Conservation (phyloP, 2,329 filamentous ascomycete species). For the Fusarium sulawesiense region DNA sequence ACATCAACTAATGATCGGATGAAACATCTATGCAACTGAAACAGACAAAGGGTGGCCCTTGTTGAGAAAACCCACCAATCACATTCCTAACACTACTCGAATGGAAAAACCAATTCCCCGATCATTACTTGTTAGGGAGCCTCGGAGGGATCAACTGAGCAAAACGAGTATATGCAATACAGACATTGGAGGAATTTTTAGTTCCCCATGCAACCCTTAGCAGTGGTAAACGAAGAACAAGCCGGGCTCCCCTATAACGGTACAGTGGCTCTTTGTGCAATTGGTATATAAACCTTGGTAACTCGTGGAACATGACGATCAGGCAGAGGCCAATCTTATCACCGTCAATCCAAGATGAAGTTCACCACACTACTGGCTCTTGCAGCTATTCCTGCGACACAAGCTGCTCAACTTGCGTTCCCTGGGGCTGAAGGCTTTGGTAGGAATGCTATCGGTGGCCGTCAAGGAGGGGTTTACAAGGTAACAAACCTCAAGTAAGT, state of each 20-base stretch:
- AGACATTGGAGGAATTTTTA: not conserved
- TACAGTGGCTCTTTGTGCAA: not conserved
- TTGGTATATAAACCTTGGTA: not conserved
- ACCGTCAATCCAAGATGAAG: not conserved
- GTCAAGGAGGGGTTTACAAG: conserved; percentile 52
- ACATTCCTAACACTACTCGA: not conserved
- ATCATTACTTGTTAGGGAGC: not conserved
- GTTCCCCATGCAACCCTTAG: not conserved
- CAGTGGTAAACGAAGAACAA: not conserved
- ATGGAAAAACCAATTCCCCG: not conserved
- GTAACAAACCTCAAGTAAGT: conserved; percentile 52
- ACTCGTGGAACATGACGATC: not conserved
- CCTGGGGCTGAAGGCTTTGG: conserved; percentile 52
- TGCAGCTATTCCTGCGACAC: not conserved
- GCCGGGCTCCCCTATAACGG: not conserved
- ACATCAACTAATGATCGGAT: not conserved
- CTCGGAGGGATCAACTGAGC: fast-evolving
- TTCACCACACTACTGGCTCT: not conserved
- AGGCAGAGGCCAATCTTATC: not conserved
- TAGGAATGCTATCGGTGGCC: conserved; percentile 48
- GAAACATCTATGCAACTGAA: not conserved
- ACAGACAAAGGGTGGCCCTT: not conserved
- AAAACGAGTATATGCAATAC: not conserved
- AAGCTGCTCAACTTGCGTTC: conserved; percentile 48
- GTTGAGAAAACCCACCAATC: not conserved